Evolutionary conservation across 148 eudicot genomes (phyloP).

Genomic region (Pharnaceum exiguum): DNA sequence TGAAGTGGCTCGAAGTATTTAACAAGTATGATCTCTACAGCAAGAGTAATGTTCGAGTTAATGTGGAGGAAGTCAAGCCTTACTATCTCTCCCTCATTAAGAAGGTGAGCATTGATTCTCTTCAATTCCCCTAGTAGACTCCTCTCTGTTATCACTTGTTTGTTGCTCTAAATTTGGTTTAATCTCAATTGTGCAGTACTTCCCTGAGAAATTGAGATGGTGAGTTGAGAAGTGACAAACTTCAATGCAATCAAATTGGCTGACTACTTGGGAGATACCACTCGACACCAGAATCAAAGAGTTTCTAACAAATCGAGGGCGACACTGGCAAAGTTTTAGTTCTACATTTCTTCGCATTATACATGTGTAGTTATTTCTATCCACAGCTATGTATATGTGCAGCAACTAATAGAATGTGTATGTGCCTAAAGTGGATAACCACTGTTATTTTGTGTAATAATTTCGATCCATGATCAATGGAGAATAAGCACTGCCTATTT

Average conservation of each 20-base stretch:
- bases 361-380: too few species aligned
- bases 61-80: constrained; percentile 38
- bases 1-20: constrained; percentile 68
- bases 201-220: constrained; percentile 23
- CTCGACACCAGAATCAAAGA: too few species aligned
- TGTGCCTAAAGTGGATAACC: too few species aligned
- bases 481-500: too few species aligned
- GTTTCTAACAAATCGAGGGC: too few species aligned
- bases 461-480: too few species aligned
- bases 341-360: too few species aligned
- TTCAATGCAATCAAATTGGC: too few species aligned
- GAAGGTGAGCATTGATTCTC: constrained; percentile 20
- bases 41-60: constrained; percentile 39
- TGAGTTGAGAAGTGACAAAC: constrained; percentile 14
- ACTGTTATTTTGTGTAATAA: too few species aligned
- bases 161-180: background rate
- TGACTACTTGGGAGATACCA: background rate
- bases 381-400: too few species aligned
- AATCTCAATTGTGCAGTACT: constrained; percentile 13
- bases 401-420: too few species aligned
- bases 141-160: background rate
- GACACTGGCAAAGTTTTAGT: too few species aligned
- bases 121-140: background rate
- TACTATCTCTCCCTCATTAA: constrained; percentile 49
- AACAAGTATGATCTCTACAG: constrained; percentile 56